A percentile compares a stretch with the other conserved stretches of the same genome.
Conservation (phyloP, 139 green algal species). For the Coelastrella sp. region DNA sequence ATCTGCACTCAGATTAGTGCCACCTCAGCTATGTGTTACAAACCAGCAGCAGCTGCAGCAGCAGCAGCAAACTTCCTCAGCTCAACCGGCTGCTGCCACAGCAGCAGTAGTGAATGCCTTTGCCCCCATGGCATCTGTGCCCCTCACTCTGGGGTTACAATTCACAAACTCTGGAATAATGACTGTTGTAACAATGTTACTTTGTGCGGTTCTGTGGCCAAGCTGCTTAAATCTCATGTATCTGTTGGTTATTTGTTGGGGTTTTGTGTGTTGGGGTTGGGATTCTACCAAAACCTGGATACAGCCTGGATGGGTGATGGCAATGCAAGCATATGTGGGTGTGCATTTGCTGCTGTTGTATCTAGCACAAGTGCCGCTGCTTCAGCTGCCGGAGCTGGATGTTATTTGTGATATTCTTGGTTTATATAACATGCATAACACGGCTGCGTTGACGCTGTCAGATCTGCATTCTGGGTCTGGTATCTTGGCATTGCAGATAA, state of each 20-base stretch:
- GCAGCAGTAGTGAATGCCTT: constrained; percentile 7
- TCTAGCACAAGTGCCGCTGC: constrained; percentile 18
- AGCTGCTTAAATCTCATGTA: constrained; percentile 22
- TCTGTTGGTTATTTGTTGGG: constrained; percentile 22
- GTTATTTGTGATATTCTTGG: constrained; percentile 9
- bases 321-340: constrained; percentile 17
- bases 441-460: background rate
- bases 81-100: background rate
- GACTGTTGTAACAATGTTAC: background rate
- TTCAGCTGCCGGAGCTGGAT: background rate
- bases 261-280: constrained; percentile 11
- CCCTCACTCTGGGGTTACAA: background rate
- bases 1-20: background rate
- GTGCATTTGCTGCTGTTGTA: constrained; percentile 42
- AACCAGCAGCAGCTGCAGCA: constrained; percentile 39
- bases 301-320: background rate
- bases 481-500: background rate
- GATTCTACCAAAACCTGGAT: background rate
- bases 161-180: constrained; percentile 33
- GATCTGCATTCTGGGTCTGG: background rate
- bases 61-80: background rate
- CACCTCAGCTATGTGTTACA: background rate
- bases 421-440: background rate
- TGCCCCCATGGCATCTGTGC: constrained; percentile 20
- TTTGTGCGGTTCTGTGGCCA: background rate